A percentile compares a stretch with the other conserved stretches of the same genome.
These are phyloP conservation scores for Kitagawia praeruptora DNA, from an alignment of 129 eudicot species.

Conservation along the genomic window DNA sequence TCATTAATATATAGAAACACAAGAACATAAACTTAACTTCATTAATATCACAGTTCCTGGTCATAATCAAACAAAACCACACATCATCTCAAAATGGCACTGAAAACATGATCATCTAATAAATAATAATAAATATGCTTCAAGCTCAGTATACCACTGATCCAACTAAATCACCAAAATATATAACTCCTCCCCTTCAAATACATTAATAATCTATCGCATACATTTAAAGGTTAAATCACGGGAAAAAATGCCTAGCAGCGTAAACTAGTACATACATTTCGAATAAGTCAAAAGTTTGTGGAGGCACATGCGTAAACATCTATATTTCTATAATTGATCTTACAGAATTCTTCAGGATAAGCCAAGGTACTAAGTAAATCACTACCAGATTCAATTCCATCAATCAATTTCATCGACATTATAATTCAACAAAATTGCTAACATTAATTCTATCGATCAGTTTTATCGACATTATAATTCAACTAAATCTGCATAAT, in stretches of 20 bases:
- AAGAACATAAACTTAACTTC: not conserved
- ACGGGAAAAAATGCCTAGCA: not conserved
- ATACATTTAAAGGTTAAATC: not conserved
- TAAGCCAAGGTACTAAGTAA: not conserved
- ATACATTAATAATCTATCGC: not conserved
- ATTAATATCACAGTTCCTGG: not conserved
- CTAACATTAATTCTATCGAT: not conserved
- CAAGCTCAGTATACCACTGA: not conserved
- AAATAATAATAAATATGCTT: not conserved
- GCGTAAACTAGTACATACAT: not conserved
- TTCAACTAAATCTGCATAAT: not conserved
- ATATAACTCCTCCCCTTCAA: not conserved
- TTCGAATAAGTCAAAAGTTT: too few species aligned
- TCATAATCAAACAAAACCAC: not conserved
- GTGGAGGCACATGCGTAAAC: not conserved
- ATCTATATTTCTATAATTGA: not conserved
- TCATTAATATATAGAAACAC: not conserved
- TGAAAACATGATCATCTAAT: not conserved
- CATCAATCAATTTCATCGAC: not conserved
- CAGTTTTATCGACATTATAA: not conserved
- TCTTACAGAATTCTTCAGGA: not conserved
- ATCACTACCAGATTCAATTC: not conserved
- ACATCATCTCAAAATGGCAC: not conserved
- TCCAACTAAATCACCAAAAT: not conserved
- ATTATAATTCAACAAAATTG: not conserved